Evolutionary conservation across 2,329 filamentous ascomycete species (phyloP).

Genomic region (Fusarium sambucinum): DNA sequence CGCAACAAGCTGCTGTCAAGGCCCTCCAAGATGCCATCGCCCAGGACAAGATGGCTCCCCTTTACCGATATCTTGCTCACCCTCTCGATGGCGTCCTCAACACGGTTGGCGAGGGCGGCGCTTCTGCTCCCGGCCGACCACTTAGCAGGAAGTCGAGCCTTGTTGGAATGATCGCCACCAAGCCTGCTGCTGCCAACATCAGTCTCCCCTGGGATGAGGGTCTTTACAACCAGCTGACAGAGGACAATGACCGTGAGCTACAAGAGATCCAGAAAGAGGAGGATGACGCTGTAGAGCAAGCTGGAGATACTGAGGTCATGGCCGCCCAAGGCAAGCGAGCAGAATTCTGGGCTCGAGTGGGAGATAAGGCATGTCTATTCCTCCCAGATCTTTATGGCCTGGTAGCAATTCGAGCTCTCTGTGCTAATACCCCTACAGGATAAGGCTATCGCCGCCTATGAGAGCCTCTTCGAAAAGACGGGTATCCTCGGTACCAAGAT

Average conservation of each 20-base stretch:
- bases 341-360: constrained; percentile 94
- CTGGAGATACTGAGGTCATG: constrained; percentile 94
- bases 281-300: constrained; percentile 94
- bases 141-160: constrained; percentile 75
- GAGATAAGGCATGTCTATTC: constrained; percentile 80
- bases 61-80: constrained; percentile 87
- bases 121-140: constrained; percentile 66
- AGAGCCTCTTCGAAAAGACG: constrained; percentile 96
- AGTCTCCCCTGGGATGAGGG: constrained; percentile 91
- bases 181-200: constrained; percentile 71
- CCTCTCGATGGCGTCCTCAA: constrained; percentile 87
- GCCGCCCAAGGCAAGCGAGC: constrained; percentile 93
- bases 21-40: constrained; percentile 83
- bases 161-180: constrained; percentile 80
- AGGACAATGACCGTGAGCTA: constrained; percentile 82
- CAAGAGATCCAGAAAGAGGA: constrained; percentile 85
- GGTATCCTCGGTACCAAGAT: constrained; percentile 97
- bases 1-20: constrained; percentile 79
- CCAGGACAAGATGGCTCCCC: constrained; percentile 87
- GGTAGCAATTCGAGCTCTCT: background rate
- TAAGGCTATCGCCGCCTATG: constrained; percentile 91
- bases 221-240: constrained; percentile 81
- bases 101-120: constrained; percentile 72
- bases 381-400: background rate
- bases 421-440: constrained; percentile 69